Evolutionary conservation across 257 asterid species (phyloP), one percentile per base, ranked within the genome.

Genomic region (Solanum virginianum): DNA sequence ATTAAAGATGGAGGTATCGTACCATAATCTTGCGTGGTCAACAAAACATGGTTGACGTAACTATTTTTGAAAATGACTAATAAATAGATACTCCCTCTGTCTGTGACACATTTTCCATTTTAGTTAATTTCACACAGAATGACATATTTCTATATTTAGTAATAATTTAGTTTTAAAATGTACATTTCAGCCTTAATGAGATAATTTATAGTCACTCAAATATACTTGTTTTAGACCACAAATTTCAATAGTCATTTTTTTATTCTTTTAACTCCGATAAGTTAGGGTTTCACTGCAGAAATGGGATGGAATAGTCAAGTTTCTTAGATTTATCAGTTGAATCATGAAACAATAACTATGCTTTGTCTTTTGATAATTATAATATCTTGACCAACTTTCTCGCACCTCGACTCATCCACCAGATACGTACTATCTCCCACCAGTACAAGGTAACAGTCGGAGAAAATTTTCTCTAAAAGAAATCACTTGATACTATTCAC

Each of bases 221-320:
- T 32, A 60, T 60, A 4, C 7, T 51, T 60, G 10, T 60, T n/a
- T 60, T 60, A 60, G 68, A 60, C 32, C 32, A 22, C 3, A 59
- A 59, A 8, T n/a, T 59, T 59, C 66, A 59, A 59, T 1, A 1
- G 0, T 59, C 66, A 0, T 4, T 59, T 29, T 1, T 59, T 1
- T 7, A 9, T 59, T n/a, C 0, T 20, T 59, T 59, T 4, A 59
- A 59, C 1, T 59, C 0, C 0, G 32, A 20, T 4, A 36, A 4
- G 41, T 36, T 36, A 32, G 41, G 41, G 41, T 36, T 36, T 36
- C 36, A 36, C 4, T 36, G 41, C 41, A 36, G 41, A 36, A 36
- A 36, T 36, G 41, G 41, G 41, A 36, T 4, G 41, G 41, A 36
- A 36, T 36, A 36, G 6, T 36, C 4, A 36, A 36, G 41, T 36